These are phyloP conservation scores for Trichosporon inkin DNA, from an alignment of 1,284 basidiomycete genomes.

Conservation along the genomic window DNA sequence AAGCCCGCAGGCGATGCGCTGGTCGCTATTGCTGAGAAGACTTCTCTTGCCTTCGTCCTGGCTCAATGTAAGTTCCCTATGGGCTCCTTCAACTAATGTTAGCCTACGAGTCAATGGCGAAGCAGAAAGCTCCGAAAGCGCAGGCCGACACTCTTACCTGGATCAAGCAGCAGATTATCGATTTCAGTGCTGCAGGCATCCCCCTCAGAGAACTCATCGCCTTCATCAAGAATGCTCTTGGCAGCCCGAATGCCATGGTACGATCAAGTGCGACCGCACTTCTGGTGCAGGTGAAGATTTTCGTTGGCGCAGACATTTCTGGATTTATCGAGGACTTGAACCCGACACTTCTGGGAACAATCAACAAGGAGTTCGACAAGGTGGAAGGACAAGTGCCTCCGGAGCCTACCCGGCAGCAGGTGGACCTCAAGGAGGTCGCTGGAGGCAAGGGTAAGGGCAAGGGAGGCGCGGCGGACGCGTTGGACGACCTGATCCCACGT, in stretches of 20 bases:
- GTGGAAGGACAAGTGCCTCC: constrained; percentile 75
- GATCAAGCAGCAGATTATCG: constrained; percentile 82
- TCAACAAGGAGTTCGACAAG: constrained; percentile 89
- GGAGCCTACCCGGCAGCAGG: constrained; percentile 70
- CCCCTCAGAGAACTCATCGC: constrained; percentile 81
- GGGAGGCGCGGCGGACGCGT: constrained; percentile 59
- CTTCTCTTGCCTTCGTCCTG: constrained; percentile 89
- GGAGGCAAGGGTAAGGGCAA: constrained; percentile 51
- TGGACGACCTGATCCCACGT: constrained; percentile 92
- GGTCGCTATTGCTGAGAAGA: constrained; percentile 78
- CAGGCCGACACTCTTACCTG: constrained; percentile 86
- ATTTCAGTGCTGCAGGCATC: constrained; percentile 87
- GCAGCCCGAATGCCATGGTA: constrained; percentile 91
- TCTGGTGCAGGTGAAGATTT: constrained; percentile 84
- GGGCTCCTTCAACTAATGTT: background rate
- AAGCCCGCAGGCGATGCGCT: constrained; percentile 92
- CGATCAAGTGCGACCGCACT: constrained; percentile 93
- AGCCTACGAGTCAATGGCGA: constrained; percentile 87
- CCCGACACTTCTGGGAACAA: constrained; percentile 86
- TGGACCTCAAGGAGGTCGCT: constrained; percentile 61
- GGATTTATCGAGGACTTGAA: constrained; percentile 92
- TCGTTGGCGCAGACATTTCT: constrained; percentile 84
- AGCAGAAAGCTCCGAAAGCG: constrained; percentile 96
- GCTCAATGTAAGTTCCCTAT: constrained; percentile 65
- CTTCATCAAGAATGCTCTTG: constrained; percentile 79